Evolutionary conservation across 106 monocot species (phyloP), one percentile per base, ranked within the genome.

Genomic region (Ottelia alismoides): DNA sequence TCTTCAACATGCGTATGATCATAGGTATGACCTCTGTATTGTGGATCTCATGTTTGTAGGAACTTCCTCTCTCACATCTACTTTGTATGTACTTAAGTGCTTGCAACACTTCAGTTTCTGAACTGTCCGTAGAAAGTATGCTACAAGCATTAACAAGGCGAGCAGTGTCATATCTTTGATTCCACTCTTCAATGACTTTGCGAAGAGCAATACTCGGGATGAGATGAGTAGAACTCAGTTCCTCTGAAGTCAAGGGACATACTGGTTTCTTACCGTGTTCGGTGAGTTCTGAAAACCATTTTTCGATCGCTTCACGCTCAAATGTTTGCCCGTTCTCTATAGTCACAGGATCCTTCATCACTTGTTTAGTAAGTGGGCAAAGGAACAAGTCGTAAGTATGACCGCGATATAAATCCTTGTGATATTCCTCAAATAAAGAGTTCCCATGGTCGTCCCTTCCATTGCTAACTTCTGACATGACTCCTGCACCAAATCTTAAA

Each of bases 161-260:
- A 58, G 71, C 84, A 71, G 74, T 72, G 31, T 85, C 85, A 72
- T 96, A 88, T 57, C 94, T 75, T 47, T 78, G 58, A 25, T 50
- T 82, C 94, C 94, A 96, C 59, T 96, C 94, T 72, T 85, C 76
- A 61, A 96, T 96, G 1, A 88, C 85, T 47, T 85, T 79, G 50
- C 84, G 48, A 20, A 96, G 65, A 53, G 94, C 78, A n/a, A 88
- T 79, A 52, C 94, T 88, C 23, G 88, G 82, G 55, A 76, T 96
- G 20, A 96, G 60, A 23, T 76, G 75, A 35, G 76, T 70, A 32
- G 35, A 88, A 24, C 27, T 69, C 45, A 96, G 60, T 24, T 81
- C 81, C 64, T 76, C 71, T 23, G 47, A 9, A 23, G 94, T 85
- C 31, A 84, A 47, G 54, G 94, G 94, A 47, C 94, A 96, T 47